Evolutionary conservation across 768 basidiomycete genomes (phyloP).

Genomic region (Suillus spraguei): DNA sequence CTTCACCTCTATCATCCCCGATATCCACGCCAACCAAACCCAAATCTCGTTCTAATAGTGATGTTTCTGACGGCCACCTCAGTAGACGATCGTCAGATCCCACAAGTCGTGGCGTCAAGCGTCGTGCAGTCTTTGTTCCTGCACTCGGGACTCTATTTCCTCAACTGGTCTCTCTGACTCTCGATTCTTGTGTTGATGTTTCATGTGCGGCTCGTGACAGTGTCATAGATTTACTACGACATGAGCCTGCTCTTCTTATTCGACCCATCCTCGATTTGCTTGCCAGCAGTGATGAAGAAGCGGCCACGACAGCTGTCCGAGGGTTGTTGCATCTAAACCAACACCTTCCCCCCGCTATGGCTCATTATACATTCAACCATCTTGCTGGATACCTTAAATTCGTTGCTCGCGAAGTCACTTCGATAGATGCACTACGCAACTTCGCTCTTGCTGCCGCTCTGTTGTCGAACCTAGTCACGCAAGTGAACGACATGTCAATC

Average conservation of each 20-base stretch:
- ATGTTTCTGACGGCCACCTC: constrained; percentile 36
- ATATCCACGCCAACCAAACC: constrained; percentile 36
- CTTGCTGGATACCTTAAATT: constrained; percentile 68
- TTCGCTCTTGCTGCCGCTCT: constrained; percentile 60
- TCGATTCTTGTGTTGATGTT: constrained; percentile 54
- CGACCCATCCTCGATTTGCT: constrained; percentile 65
- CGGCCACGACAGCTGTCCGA: constrained; percentile 54
- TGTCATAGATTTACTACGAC: constrained; percentile 69
- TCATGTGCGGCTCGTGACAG: constrained; percentile 58
- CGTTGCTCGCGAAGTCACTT: constrained; percentile 45
- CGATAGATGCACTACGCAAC: constrained; percentile 45
- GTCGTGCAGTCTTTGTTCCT: constrained; percentile 69
- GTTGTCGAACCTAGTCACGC: constrained; percentile 57
- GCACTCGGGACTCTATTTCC: constrained; percentile 57
- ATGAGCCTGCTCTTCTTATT: constrained; percentile 69
- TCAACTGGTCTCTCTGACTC: constrained; percentile 51
- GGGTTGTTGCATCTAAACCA: constrained; percentile 59
- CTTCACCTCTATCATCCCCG: constrained; percentile 36
- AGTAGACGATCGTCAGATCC: constrained; percentile 40
- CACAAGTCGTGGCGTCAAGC: constrained; percentile 56
- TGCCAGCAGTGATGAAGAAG: constrained; percentile 47
- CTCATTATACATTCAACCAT: constrained; percentile 71
- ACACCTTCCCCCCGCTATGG: constrained; percentile 61
- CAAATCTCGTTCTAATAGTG: constrained; percentile 25
- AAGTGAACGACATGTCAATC: constrained; percentile 73